These are phyloP conservation scores for Aquilaria yunnanensis DNA, from an alignment of 345 rosid species.

Conservation along the genomic window DNA sequence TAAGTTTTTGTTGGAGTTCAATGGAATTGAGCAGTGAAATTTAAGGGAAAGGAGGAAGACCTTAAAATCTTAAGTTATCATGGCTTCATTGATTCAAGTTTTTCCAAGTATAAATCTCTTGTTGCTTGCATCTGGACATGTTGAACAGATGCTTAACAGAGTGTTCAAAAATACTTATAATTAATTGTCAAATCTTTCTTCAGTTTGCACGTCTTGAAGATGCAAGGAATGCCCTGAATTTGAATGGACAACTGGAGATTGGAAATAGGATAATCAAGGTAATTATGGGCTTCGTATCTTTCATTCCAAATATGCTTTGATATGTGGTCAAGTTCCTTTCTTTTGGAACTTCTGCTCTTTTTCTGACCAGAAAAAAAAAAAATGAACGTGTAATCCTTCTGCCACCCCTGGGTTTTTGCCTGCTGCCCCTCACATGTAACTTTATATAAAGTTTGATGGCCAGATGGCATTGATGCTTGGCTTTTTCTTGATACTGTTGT, in stretches of 20 bases:
- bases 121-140: conserved; percentile 3
- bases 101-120: not conserved
- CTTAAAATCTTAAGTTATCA: not conserved
- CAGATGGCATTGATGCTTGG: too few relatives aligned
- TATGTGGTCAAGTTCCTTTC: not conserved
- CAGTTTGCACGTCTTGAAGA: conserved; percentile 95
- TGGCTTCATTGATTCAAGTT: not conserved
- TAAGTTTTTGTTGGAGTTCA: not conserved
- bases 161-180: conserved; percentile 4
- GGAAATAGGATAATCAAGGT: conserved; percentile 92
- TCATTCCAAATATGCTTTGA: not conserved
- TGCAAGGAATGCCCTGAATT: conserved; percentile 81
- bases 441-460: too few relatives aligned
- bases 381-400: too few relatives aligned
- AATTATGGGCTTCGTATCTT: not conserved
- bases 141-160: not conserved
- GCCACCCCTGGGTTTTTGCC: too few relatives aligned
- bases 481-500: too few relatives aligned
- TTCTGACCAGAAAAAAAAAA: too few relatives aligned
- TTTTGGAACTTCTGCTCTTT: not conserved
- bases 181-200: conserved; percentile 3
- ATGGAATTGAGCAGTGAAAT: not conserved
- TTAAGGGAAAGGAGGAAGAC: not conserved
- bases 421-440: too few relatives aligned
- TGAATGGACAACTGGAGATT: conserved; percentile 90